Evolutionary conservation across 805 yeast species (phyloP).

Genomic region (Starmera amethionina): DNA sequence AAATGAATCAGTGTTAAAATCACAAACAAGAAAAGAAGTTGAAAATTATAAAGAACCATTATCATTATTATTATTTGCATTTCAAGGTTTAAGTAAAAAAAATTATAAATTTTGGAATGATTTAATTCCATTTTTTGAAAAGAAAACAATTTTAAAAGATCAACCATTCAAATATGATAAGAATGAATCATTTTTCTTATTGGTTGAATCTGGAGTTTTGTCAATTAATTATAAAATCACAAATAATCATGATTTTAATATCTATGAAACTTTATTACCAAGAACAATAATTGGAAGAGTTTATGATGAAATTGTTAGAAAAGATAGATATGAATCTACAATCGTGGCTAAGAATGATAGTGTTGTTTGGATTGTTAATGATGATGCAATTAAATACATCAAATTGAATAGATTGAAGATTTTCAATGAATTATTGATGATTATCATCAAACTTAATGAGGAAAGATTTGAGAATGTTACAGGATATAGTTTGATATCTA

Average conservation of each 20-base stretch:
- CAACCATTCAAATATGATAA: slow-evolving; percentile 34
- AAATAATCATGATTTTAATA: slow-evolving; percentile 9
- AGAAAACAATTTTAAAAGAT: slow-evolving; percentile 40
- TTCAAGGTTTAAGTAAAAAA: slow-evolving; percentile 31
- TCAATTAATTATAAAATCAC: slow-evolving; percentile 41
- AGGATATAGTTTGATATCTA: slow-evolving; percentile 63
- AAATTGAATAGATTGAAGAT: slow-evolving; percentile 39
- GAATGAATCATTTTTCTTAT: slow-evolving; percentile 32
- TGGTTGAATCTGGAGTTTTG: slow-evolving; percentile 48
- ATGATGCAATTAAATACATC: slow-evolving; percentile 34
- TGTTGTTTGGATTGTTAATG: slow-evolving; percentile 58
- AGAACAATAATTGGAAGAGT: slow-evolving; percentile 45
- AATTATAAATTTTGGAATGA: slow-evolving; percentile 52
- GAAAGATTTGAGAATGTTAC: slow-evolving; percentile 69
- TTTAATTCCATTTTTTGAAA: slow-evolving; percentile 46
- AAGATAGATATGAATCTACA: slow-evolving; percentile 30
- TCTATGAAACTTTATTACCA: slow-evolving; percentile 40
- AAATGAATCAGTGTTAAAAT: slow-evolving; percentile 19
- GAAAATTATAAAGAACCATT: slow-evolving; percentile 23
- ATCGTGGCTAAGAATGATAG: slow-evolving; percentile 53
- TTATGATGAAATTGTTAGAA: slow-evolving; percentile 19
- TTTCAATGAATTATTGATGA: slow-evolving; percentile 52
- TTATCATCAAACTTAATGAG: slow-evolving; percentile 53
- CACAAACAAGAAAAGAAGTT: neutral
- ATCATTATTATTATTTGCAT: slow-evolving; percentile 34